These are phyloP conservation scores for Colletotrichum sp. DNA, from an alignment of 2,329 filamentous ascomycete genomes.

Conservation along the genomic window DNA sequence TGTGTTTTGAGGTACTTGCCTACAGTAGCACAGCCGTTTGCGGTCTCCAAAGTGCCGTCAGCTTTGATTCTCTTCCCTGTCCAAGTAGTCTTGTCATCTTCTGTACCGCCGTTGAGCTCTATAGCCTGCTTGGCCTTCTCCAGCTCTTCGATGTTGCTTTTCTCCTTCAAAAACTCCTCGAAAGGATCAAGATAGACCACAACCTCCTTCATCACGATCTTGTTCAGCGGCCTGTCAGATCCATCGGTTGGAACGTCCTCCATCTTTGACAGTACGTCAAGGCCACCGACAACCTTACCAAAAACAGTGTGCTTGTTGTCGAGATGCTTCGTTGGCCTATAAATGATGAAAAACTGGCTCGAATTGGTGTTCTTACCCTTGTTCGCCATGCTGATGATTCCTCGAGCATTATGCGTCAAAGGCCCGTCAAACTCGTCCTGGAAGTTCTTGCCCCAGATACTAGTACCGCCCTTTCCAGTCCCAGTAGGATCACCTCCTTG, in stretches of 20 bases:
- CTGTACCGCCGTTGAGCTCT: conserved; percentile 70
- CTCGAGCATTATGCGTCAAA: conserved; percentile 79
- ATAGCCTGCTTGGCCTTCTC: conserved; percentile 67
- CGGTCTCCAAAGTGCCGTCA: conserved; percentile 62
- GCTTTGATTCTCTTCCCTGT: conserved; percentile 87
- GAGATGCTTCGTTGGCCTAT: conserved; percentile 82
- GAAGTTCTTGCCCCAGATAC: conserved; percentile 94
- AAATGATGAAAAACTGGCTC: conserved; percentile 93
- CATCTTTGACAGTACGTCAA: conserved; percentile 74
- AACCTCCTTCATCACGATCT: conserved; percentile 82
- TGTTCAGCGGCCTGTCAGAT: conserved; percentile 75
- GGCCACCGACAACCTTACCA: conserved; percentile 79
- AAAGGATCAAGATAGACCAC: conserved; percentile 94
- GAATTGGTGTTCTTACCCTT: conserved; percentile 99
- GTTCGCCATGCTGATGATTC: conserved; percentile 93
- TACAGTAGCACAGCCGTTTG: conserved; percentile 49
- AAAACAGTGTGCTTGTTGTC: conserved; percentile 99
- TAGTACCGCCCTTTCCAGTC: conserved; percentile 87
- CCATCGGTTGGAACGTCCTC: conserved; percentile 79
- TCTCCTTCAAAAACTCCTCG: conserved; percentile 85
- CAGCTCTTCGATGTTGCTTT: conserved; percentile 64
- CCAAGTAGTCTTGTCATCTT: conserved; percentile 93
- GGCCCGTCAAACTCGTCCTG: conserved; percentile 92
- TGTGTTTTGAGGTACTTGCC: conserved; percentile 76
- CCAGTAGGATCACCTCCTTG: conserved; percentile 95